phyloP scores from a whole-genome alignment of 176 grass and related monocot species.

The Areca catechu region DNA sequence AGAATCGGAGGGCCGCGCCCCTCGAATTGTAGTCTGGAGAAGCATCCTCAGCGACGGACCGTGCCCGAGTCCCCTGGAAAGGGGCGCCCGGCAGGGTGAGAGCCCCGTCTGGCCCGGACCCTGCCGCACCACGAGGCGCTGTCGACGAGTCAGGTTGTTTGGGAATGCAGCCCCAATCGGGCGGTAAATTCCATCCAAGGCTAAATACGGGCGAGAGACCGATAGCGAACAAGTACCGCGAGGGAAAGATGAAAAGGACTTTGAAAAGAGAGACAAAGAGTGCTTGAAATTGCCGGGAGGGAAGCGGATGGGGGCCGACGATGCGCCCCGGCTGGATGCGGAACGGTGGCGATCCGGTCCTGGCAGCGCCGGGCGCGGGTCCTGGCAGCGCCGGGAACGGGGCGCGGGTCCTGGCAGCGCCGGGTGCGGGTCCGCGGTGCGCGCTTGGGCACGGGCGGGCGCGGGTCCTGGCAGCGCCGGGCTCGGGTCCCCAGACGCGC shows the following conservation, averaged over 20 bases:
- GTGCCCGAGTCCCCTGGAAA: conserved; percentile 1
- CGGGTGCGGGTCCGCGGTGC: too few relatives aligned
- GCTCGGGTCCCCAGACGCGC: too few relatives aligned
- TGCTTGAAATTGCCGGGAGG: conserved; percentile 78
- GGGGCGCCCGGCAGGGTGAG: conserved; percentile 5
- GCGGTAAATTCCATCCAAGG: too few relatives aligned
- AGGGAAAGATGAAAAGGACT: conserved; percentile 52
- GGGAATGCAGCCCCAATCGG: too few relatives aligned
- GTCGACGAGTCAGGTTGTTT: too few relatives aligned
- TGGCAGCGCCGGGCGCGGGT: too few relatives aligned
- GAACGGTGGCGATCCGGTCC: too few relatives aligned
- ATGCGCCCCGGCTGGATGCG: conserved; percentile 22
- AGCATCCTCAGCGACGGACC: conserved; percentile 4
- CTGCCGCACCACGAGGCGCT: too few relatives aligned
- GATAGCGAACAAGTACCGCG: conserved; percentile 39
- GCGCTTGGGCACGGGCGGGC: too few relatives aligned
- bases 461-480: too few relatives aligned
- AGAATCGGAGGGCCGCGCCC: background rate
- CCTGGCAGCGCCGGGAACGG: too few relatives aligned
- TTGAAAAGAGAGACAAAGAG: conserved; percentile 90
- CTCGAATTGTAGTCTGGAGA: conserved; percentile 1
- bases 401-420: too few relatives aligned
- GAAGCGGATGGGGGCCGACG: conserved; percentile 71
- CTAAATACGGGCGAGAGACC: background rate
- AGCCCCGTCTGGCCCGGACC: conserved; percentile 6